Evolutionary conservation across 1,284 basidiomycete genomes (phyloP).

Genomic region (Trichosporon sp.): DNA sequence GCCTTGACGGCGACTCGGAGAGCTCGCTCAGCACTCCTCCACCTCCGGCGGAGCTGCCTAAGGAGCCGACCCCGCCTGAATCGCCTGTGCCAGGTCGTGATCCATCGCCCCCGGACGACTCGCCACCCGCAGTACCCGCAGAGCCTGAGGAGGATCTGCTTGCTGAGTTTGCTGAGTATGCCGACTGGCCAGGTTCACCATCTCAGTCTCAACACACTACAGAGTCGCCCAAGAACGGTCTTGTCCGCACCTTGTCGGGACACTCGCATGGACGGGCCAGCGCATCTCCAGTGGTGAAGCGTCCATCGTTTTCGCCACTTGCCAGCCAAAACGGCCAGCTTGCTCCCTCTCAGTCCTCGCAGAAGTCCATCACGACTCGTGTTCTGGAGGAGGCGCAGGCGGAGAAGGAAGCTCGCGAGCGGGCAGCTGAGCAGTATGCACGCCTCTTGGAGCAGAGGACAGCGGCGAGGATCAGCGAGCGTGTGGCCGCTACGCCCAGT

Average conservation of each 20-base stretch:
- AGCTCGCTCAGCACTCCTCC: background rate
- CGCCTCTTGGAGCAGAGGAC: background rate
- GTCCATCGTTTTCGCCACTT: background rate
- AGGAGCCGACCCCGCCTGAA: background rate
- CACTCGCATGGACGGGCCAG: background rate
- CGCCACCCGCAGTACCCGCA: background rate
- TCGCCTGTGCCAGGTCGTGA: background rate
- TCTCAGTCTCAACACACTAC: background rate
- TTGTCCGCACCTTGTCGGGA: background rate
- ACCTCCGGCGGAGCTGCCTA: background rate
- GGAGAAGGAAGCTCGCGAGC: background rate
- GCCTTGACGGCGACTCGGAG: background rate
- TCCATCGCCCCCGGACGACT: background rate
- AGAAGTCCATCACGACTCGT: constrained; percentile 2
- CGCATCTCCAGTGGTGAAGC: background rate
- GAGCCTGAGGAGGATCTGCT: background rate
- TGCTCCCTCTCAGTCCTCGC: background rate
- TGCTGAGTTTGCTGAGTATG: constrained; percentile 7
- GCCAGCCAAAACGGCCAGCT: too few species aligned
- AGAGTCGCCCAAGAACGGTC: background rate
- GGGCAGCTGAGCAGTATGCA: background rate
- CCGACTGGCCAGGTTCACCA: background rate
- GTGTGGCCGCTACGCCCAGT: background rate
- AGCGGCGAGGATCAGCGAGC: background rate
- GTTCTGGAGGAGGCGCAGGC: background rate